These are phyloP conservation scores for Lantana camara DNA, from an alignment of 257 asterid genomes.

Conservation along the genomic window DNA sequence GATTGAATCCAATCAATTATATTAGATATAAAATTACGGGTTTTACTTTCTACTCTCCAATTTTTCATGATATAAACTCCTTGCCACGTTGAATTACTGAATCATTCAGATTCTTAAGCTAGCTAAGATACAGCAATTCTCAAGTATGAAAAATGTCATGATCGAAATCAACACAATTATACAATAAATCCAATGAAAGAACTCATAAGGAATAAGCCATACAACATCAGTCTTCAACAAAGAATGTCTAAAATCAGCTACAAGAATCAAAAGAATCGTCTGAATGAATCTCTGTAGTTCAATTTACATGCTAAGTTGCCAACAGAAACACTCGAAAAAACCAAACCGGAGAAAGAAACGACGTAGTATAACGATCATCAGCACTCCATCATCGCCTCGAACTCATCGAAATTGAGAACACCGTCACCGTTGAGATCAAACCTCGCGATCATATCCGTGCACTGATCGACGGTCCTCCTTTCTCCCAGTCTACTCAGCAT, in stretches of 20 bases:
- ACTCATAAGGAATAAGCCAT: background rate
- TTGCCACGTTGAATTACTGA: too few species aligned
- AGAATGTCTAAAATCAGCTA: background rate
- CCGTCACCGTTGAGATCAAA: constrained; percentile 70
- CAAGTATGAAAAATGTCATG: too few species aligned
- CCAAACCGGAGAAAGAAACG: background rate
- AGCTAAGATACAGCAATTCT: too few species aligned
- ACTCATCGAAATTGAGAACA: constrained; percentile 59
- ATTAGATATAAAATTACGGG: too few species aligned
- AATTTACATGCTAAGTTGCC: background rate
- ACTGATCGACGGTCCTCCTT: constrained; percentile 43
- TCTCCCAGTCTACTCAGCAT: constrained; percentile 65
- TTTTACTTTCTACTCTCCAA: too few species aligned
- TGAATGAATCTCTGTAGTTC: background rate
- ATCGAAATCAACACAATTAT: too few species aligned
- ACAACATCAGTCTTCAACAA: background rate
- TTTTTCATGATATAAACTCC: too few species aligned
- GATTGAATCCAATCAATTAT: too few species aligned
- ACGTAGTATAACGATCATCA: constrained; percentile 4
- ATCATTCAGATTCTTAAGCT: too few species aligned
- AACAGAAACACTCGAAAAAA: background rate
- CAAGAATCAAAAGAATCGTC: constrained; percentile 1
- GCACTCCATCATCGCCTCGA: constrained; percentile 53
- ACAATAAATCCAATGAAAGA: constrained; percentile 10
- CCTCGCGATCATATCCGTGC: constrained; percentile 48